phyloP scores from a whole-genome alignment of 2,329 filamentous ascomycete species.

The Hypoxylon rubiginosum region DNA sequence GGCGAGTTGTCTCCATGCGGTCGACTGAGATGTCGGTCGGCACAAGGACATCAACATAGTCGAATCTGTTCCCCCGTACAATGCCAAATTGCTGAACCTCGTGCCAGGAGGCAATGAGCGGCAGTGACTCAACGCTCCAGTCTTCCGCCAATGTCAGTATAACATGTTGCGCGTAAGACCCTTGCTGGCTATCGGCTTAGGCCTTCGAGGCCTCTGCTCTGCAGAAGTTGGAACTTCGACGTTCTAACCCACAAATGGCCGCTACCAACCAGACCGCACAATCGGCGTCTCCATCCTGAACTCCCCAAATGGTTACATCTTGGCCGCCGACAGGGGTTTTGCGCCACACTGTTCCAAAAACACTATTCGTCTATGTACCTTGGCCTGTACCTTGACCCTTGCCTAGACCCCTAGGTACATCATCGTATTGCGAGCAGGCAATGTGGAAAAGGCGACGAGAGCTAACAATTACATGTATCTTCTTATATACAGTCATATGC shows the following conservation, averaged over 20 bases:
- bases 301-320: constrained; percentile 48
- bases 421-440: constrained; percentile 43
- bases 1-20: constrained; percentile 4
- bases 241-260: constrained; percentile 44
- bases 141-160: constrained; percentile 29
- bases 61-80: constrained; percentile 5
- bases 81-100: constrained; percentile 17
- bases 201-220: constrained; percentile 36
- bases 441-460: constrained; percentile 42
- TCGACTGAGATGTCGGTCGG: constrained; percentile 2
- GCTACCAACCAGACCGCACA: constrained; percentile 51
- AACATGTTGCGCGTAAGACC: constrained; percentile 14
- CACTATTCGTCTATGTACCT: constrained; percentile 44
- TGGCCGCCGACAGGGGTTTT: constrained; percentile 51
- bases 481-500: constrained; percentile 48
- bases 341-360: constrained; percentile 53
- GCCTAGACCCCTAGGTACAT: constrained; percentile 45
- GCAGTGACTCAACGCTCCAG: constrained; percentile 43
- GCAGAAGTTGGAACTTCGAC: constrained; percentile 38
- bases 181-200: constrained; percentile 32
- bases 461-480: constrained; percentile 47
- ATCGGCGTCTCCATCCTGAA: constrained; percentile 52
- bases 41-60: constrained; percentile 10
- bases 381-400: constrained; percentile 45
- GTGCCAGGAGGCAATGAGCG: not conserved